Evolutionary conservation across 176 grass and related monocot genomes (phyloP).

Genomic region (Zoysia japonica): DNA sequence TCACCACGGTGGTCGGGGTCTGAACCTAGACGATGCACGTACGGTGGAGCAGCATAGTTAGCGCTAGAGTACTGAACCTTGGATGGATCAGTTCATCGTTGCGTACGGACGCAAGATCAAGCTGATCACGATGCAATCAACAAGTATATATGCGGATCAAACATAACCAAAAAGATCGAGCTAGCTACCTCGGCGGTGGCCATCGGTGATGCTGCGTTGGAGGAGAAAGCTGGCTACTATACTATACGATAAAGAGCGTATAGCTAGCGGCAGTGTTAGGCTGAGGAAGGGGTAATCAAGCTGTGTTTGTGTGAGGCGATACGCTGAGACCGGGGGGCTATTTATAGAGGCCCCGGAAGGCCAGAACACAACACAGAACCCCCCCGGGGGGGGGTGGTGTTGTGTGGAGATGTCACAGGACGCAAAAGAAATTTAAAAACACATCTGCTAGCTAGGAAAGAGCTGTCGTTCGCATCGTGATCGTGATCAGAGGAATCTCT

Average conservation of each 20-base stretch:
- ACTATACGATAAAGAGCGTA: background rate
- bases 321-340: constrained; percentile 30
- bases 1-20: constrained; percentile 49
- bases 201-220: constrained; percentile 41
- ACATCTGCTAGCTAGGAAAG: background rate
- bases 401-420: background rate
- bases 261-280: background rate
- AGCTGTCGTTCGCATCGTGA: constrained; percentile 26
- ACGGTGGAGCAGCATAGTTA: background rate
- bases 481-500: constrained; percentile 39
- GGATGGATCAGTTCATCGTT: background rate
- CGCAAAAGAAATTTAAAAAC: background rate
- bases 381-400: too few relatives aligned
- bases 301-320: constrained; percentile 38
- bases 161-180: background rate
- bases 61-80: background rate
- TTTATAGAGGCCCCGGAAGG: constrained; percentile 50
- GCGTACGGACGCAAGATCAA: background rate
- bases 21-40: constrained; percentile 52
- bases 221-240: background rate
- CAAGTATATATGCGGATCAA: too few relatives aligned
- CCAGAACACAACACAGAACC: constrained; percentile 31
- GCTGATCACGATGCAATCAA: background rate
- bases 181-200: constrained; percentile 63
- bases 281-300: background rate